Percentiles rank a stretch among this genome's conserved stretches.
phyloP scores from a whole-genome alignment of 2,329 filamentous ascomycete species.

The Pestalotiopsis sp. region DNA sequence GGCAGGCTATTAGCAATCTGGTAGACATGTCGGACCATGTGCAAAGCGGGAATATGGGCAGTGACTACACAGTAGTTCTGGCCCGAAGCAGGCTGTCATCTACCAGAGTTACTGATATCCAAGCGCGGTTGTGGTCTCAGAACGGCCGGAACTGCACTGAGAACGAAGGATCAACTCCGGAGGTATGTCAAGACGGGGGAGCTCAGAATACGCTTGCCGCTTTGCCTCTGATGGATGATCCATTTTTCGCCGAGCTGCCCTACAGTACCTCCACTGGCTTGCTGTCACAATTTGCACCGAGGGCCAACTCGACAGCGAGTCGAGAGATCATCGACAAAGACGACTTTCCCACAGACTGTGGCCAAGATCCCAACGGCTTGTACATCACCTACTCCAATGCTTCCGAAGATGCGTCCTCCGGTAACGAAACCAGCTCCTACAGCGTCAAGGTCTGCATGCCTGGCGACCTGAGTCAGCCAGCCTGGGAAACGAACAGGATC shows the following conservation, averaged over 20 bases:
- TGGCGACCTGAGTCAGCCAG: background rate
- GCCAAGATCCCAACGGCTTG: background rate
- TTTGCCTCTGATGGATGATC: background rate
- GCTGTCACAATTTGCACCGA: background rate
- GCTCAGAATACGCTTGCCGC: background rate
- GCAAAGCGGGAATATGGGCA: background rate
- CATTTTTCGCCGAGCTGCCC: background rate
- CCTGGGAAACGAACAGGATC: background rate
- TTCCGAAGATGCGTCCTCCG: background rate
- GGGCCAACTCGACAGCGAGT: background rate
- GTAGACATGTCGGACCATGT: background rate
- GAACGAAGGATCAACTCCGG: background rate
- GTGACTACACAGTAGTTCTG: background rate
- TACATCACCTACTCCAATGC: background rate
- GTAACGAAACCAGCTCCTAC: background rate
- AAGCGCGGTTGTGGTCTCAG: background rate
- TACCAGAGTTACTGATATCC: background rate
- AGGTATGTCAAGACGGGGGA: background rate
- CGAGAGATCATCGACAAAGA: background rate
- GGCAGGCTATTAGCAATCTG: background rate
- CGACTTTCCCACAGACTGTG: background rate
- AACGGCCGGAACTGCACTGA: background rate
- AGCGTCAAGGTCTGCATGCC: background rate
- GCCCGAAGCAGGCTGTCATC: background rate
- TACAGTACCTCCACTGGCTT: background rate